Base-by-base conservation (phyloP, 148 eudicot genomes). In the Fagopyrum esculentum region DNA sequence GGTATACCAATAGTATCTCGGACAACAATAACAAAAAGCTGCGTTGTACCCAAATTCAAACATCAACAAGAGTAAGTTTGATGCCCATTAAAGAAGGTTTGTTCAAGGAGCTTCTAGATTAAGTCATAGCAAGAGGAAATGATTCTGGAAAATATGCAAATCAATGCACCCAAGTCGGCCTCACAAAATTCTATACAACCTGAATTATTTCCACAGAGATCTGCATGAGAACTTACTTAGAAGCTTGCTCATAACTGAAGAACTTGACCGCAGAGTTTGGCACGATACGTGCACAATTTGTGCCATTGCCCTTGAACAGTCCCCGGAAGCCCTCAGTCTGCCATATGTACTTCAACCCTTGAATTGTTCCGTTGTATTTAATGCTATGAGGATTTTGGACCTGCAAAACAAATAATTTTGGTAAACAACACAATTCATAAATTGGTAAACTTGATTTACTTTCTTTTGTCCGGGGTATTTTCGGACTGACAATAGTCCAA, bases 221-320 rank as follows among this genome's bases (percentile, higher is more conserved):
- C 40, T 35, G 40, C 2, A 35, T 2, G 2, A 11, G 71, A 43
- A 12, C 87, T 50, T 86, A 91, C 97, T 81, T 84, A 69, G 94
- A 89, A 61, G 97, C 97, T 80, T 91, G 86, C 77, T 91, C 97
- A 40, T 91, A 91, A 89, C 97, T 91, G 86, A 89, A 89, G 83
- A 91, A 91, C 83, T 91, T 91, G 81, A 91, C 94, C 0, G 92
- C 94, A 12, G 97, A 87, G 79, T 90, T 92, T 64, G 97, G 94
- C 29, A 92, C 91, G 51, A 92, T 89, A 69, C 97, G 92, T 45
- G 94, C 97, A 85, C 97, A 92, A 82, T 89, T 92, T 10, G 94
- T 84, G 55, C 97, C 97, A 83, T 92, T 89, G 74, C 94, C 97
- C 83, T 92, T 89, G 76, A 92, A 92, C 84, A 89, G 56, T 83